Conservation (phyloP, 2,329 filamentous ascomycete genomes). For the Rosellinia necatrix region DNA sequence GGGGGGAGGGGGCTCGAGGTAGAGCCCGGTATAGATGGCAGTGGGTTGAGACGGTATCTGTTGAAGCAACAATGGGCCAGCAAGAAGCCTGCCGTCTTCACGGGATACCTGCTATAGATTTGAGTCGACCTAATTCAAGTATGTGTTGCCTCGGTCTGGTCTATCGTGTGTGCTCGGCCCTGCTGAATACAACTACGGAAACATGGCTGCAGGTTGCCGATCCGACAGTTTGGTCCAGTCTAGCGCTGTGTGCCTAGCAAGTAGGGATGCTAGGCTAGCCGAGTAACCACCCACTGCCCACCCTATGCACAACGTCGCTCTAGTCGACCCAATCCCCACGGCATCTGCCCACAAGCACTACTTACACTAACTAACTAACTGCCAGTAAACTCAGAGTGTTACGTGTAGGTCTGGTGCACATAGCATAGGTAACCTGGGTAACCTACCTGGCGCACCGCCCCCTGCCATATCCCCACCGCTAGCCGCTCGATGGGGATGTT, state of each 20-base stretch:
- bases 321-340: background rate
- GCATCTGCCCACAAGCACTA: background rate
- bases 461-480: no score
- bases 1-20: background rate
- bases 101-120: constrained; percentile 7
- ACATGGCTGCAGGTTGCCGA: background rate
- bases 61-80: background rate
- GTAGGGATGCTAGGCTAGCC: background rate
- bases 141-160: background rate
- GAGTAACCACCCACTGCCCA: no score
- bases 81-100: no score
- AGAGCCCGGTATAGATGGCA: constrained; percentile 8
- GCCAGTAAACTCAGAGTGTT: no score
- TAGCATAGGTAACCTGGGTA: no score
- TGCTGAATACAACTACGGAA: background rate
- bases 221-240: constrained; percentile 23
- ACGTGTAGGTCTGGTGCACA: no score
- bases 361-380: no score
- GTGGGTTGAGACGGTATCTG: constrained; percentile 8
- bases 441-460: no score
- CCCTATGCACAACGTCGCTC: constrained; percentile 1
- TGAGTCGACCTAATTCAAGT: constrained; percentile 7
- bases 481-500: no score
- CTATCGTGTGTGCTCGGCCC: background rate
- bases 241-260: constrained; percentile 22